Conservation (phyloP, 129 eudicot species). For the Pulicaria dysenterica region DNA sequence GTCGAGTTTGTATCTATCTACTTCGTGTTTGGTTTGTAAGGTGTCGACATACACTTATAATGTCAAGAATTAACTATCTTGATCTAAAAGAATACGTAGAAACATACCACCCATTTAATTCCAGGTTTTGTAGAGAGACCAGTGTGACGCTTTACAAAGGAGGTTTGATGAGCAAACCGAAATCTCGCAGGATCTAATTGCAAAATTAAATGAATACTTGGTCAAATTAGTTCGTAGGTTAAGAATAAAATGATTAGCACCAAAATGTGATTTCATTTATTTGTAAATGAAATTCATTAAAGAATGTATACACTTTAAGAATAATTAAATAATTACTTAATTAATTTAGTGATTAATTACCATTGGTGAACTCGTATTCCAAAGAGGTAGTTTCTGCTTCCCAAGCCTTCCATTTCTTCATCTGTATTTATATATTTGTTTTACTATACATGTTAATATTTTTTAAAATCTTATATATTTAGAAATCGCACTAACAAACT, state of each 20-base stretch:
- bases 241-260: too few relatives aligned
- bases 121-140: constrained; percentile 66
- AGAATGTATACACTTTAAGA: too few relatives aligned
- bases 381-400: constrained; percentile 73
- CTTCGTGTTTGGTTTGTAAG: too few relatives aligned
- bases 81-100: too few relatives aligned
- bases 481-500: too few relatives aligned
- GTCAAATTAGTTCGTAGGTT: too few relatives aligned
- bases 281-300: too few relatives aligned
- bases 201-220: background rate
- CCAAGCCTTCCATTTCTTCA: constrained; percentile 83
- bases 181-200: constrained; percentile 77
- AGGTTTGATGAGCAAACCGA: constrained; percentile 79
- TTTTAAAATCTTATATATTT: background rate
- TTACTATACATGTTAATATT: background rate
- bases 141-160: constrained; percentile 74
- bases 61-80: too few relatives aligned
- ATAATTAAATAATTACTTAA: background rate
- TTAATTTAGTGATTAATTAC: constrained; percentile 17
- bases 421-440: constrained; percentile 28
- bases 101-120: constrained; percentile 72
- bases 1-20: too few relatives aligned
- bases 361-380: constrained; percentile 69
- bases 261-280: too few relatives aligned
- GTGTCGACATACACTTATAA: too few relatives aligned